Evolutionary conservation across 2,329 filamentous ascomycete genomes (phyloP), one percentile per base, ranked within the genome.

Genomic region (Sporothrix brunneoviolacea): DNA sequence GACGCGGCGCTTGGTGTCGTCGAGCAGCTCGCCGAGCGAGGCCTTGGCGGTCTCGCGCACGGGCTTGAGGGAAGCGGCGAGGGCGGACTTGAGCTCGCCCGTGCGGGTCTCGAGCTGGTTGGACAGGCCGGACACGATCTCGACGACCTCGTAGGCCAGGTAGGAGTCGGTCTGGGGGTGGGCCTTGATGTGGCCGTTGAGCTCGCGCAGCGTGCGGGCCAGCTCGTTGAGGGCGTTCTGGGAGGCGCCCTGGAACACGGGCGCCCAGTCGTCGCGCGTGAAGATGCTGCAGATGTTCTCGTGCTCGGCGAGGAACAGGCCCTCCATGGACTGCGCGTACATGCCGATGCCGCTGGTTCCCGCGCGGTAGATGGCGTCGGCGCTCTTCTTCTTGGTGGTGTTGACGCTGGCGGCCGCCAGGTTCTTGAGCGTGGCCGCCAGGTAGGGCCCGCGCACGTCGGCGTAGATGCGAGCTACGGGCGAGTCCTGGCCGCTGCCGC

Each of bases 161-260:
- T 88, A 97, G 67, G 91, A 97, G 65, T 98, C 93, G 0, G 89
- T 95, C 58, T 83, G 80, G 35, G 96, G 71, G 62, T 96, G 91
- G 36, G 79, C 73, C 63, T 91, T 90, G 67, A 97, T 90, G 62
- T 96, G 91, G 44, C 80, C 77, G 65, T 97, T 96, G 28, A 98
- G 75, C 61, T 97, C 91, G 24, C 87, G 82, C 48, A 97, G 68
- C 0, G 93, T 96, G 59, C 88, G 83, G 6, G 86, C 83, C 59
- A 97, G 86, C 61, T 95, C 90, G 8, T 82, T 77, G 54, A 98
- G 74, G 12, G 91, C 79, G 30, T 79, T 74, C 60, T 89, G 84
- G 63, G 88, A 93, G 2, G 91, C 91, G 15, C 83, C 75, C 59
- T 86, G 83, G 59, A 95, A 85, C 8, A 93, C 82, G 28, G 81